A percentile compares a stretch with the other conserved stretches of the same genome.
phyloP scores from a whole-genome alignment of 2,329 filamentous ascomycete genomes.

The Didymella exigua region DNA sequence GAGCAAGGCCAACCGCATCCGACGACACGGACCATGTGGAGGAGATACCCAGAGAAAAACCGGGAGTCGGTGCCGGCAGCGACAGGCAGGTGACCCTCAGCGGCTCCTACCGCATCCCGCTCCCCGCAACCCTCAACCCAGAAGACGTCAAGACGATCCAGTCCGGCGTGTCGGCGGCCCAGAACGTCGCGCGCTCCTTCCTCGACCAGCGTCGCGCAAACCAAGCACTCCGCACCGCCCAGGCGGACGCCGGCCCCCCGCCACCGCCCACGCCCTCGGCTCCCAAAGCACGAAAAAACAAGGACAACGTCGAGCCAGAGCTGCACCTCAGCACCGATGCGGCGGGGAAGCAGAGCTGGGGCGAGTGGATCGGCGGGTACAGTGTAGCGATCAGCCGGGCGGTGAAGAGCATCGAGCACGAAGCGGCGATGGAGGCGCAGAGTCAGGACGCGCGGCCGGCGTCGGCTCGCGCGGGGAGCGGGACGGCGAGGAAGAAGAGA shows the following conservation, averaged over 20 bases:
- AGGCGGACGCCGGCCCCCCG: slow-evolving; percentile 1
- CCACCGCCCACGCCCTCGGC: not conserved
- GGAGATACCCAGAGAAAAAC: slow-evolving; percentile 33
- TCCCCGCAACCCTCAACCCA: slow-evolving; percentile 40
- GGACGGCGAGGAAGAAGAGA: slow-evolving; percentile 21
- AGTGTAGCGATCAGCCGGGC: slow-evolving; percentile 44
- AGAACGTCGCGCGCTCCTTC: slow-evolving; percentile 42
- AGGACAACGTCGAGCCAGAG: not conserved
- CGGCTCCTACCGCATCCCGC: slow-evolving; percentile 46
- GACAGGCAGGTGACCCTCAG: slow-evolving; percentile 43
- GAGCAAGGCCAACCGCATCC: slow-evolving; percentile 1
- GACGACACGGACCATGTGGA: slow-evolving; percentile 32
- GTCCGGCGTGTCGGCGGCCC: slow-evolving; percentile 41
- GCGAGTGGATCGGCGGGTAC: slow-evolving; percentile 48
- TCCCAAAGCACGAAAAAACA: not conserved
- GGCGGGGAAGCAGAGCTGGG: slow-evolving; percentile 38
- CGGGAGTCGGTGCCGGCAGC: not conserved
- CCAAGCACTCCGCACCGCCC: slow-evolving; percentile 8
- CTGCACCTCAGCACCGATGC: not conserved
- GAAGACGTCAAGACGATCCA: slow-evolving; percentile 44
- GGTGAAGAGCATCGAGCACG: slow-evolving; percentile 46
- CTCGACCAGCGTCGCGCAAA: slow-evolving; percentile 36
- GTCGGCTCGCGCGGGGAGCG: not conserved
- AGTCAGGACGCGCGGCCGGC: not conserved
- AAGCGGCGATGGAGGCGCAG: slow-evolving; percentile 41